Percentiles rank a stretch among this genome's conserved stretches.
phyloP scores from a whole-genome alignment of 495 filamentous ascomycete species.

The Thozetella sp. region DNA sequence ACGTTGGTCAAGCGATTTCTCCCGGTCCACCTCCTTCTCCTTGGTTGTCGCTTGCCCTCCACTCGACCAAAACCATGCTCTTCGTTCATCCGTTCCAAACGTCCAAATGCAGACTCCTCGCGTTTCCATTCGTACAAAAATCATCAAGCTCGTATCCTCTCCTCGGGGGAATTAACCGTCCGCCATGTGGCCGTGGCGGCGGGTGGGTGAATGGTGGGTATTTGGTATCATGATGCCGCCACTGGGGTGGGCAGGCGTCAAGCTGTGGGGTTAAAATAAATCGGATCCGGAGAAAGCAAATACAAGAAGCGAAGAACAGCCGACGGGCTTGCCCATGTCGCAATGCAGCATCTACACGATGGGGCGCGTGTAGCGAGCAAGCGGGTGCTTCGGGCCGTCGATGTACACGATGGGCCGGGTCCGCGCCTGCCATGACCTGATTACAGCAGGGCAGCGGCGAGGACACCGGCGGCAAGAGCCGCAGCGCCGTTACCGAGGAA shows the following conservation, averaged over 20 bases:
- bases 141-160: slow-evolving; percentile 23
- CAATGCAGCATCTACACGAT: not conserved
- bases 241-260: slow-evolving; percentile 1
- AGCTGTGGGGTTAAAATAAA: slow-evolving; percentile 12
- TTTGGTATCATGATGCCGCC: slow-evolving; percentile 13
- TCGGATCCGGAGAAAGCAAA: slow-evolving; percentile 26
- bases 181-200: slow-evolving; percentile 7
- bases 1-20: not conserved
- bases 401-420: not conserved
- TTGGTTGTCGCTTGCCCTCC: not conserved
- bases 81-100: not conserved
- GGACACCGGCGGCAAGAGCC: slow-evolving; percentile 29
- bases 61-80: not conserved
- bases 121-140: slow-evolving; percentile 13
- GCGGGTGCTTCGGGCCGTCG: not conserved
- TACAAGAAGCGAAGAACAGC: slow-evolving; percentile 29
- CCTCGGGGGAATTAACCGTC: slow-evolving; percentile 19
- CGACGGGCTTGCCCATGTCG: slow-evolving; percentile 14
- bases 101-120: not conserved
- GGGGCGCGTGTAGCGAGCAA: not conserved
- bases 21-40: not conserved
- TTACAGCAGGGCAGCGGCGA: slow-evolving; percentile 33
- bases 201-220: slow-evolving; percentile 13
- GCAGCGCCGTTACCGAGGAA: slow-evolving; percentile 27
- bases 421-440: not conserved